Evolutionary conservation across 345 rosid genomes (phyloP).

Genomic region (Eutrema heterophyllum): DNA sequence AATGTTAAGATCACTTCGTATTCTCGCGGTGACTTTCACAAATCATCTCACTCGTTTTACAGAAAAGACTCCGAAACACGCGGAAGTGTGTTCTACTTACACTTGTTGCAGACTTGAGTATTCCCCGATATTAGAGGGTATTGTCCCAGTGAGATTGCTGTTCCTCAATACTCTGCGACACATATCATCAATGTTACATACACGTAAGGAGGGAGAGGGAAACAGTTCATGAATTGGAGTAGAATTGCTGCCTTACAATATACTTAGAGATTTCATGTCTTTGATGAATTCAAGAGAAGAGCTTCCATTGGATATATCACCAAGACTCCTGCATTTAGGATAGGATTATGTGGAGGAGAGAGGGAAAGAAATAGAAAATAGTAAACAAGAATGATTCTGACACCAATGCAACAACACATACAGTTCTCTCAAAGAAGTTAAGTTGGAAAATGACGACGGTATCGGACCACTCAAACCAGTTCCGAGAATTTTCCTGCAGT

Average conservation of each 20-base stretch:
- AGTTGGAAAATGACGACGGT: conserved; percentile 49
- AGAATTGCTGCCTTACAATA: conserved; percentile 41
- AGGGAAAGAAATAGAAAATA: background rate
- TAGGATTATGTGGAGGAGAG: background rate
- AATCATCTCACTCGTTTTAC: background rate
- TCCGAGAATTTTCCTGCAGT: conserved; percentile 50
- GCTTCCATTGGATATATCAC: conserved; percentile 51
- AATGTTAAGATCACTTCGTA: background rate
- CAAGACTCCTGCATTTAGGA: conserved; percentile 46
- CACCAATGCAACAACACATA: conserved; percentile 37
- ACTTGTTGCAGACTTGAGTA: conserved; percentile 40
- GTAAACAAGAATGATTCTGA: background rate
- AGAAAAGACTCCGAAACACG: background rate
- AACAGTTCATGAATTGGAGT: background rate
- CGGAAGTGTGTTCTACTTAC: conserved; percentile 36
- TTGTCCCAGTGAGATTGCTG: conserved; percentile 43
- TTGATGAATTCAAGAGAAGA: conserved; percentile 47
- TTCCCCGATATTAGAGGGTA: conserved; percentile 54
- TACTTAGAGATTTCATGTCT: conserved; percentile 41
- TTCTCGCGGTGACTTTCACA: background rate
- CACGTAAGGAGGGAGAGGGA: background rate
- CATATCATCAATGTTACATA: background rate
- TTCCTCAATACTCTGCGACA: conserved; percentile 49
- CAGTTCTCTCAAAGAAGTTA: conserved; percentile 45
- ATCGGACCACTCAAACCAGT: conserved; percentile 55